Percentiles rank a stretch among this genome's conserved stretches.
Conservation (phyloP, 148 eudicot genomes). For the Rhododendron henanense region DNA sequence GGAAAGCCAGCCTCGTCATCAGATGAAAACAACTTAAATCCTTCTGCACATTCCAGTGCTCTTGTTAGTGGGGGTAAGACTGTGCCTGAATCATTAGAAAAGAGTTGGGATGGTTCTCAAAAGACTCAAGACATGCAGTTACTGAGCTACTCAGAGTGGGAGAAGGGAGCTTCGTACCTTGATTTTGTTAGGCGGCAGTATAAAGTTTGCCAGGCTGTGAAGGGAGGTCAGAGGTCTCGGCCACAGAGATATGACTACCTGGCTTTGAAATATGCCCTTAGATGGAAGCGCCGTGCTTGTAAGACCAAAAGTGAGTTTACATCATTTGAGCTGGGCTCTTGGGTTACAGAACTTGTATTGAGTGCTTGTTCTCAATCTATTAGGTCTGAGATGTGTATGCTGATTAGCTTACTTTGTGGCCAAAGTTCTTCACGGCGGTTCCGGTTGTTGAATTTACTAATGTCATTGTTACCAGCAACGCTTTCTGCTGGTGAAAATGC, state of each 20-base stretch:
- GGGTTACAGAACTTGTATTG: slow-evolving; percentile 96
- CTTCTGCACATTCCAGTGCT: slow-evolving; percentile 36
- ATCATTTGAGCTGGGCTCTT: slow-evolving; percentile 96
- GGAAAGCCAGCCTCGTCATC: slow-evolving; percentile 47
- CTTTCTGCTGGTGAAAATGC: slow-evolving; percentile 97
- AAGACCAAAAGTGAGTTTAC: slow-evolving; percentile 53
- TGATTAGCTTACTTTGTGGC: slow-evolving; percentile 84
- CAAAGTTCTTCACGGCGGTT: slow-evolving; percentile 82
- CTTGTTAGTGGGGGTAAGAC: slow-evolving; percentile 50
- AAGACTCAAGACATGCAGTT: slow-evolving; percentile 83
- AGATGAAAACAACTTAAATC: slow-evolving; percentile 48
- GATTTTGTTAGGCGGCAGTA: slow-evolving; percentile 99
- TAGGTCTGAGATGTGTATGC: slow-evolving; percentile 97
- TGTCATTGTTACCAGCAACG: slow-evolving; percentile 88
- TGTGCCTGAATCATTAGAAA: slow-evolving; percentile 47
- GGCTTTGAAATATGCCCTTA: slow-evolving; percentile 85
- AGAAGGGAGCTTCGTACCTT: slow-evolving; percentile 95
- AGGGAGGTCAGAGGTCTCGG: slow-evolving; percentile 66
- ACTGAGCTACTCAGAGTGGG: slow-evolving; percentile 95
- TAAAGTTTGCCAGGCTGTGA: slow-evolving; percentile 72
- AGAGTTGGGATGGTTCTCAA: slow-evolving; percentile 75
- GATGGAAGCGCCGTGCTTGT: slow-evolving; percentile 83
- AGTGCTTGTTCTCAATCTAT: slow-evolving; percentile 99
- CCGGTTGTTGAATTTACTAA: slow-evolving; percentile 80
- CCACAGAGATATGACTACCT: slow-evolving; percentile 73